A percentile compares a stretch with the other conserved stretches of the same genome.
phyloP scores from a whole-genome alignment of 345 rosid genomes.

The Erysimum cheiranthoides region DNA sequence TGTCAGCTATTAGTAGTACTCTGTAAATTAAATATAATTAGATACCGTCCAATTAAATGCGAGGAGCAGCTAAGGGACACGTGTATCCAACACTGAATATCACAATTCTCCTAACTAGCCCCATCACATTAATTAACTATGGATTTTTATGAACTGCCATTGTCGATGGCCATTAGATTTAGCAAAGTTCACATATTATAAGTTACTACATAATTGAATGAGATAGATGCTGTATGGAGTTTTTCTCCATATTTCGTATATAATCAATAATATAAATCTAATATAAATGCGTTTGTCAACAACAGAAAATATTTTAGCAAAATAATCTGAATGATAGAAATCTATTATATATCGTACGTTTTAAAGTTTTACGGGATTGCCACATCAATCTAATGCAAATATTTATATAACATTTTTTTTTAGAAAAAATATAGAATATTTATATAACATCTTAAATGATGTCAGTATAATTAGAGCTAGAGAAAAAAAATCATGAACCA shows the following conservation, averaged over 20 bases:
- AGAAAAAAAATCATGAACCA: neutral
- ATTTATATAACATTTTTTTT: too few relatives aligned
- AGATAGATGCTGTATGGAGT: neutral
- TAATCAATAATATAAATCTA: too few relatives aligned
- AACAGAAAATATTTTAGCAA: neutral
- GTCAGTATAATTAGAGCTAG: neutral
- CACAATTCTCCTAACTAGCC: neutral
- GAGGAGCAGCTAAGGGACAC: neutral
- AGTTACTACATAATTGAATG: neutral
- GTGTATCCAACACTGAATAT: conserved; percentile 2
- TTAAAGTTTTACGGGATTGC: neutral
- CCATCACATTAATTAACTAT: conserved; percentile 5
- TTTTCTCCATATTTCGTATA: neutral
- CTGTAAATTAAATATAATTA: neutral
- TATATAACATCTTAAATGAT: neutral
- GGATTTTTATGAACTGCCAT: neutral
- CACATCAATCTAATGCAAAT: neutral
- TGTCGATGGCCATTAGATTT: conserved; percentile 1
- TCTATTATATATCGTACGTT: neutral
- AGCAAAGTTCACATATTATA: neutral
- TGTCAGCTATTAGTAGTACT: neutral
- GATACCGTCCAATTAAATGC: conserved; percentile 18
- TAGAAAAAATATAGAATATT: too few relatives aligned
- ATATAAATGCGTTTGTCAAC: neutral
- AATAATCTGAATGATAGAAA: neutral